Conservation (phyloP, 2,329 filamentous ascomycete genomes). For the Monosporascus sp. region DNA sequence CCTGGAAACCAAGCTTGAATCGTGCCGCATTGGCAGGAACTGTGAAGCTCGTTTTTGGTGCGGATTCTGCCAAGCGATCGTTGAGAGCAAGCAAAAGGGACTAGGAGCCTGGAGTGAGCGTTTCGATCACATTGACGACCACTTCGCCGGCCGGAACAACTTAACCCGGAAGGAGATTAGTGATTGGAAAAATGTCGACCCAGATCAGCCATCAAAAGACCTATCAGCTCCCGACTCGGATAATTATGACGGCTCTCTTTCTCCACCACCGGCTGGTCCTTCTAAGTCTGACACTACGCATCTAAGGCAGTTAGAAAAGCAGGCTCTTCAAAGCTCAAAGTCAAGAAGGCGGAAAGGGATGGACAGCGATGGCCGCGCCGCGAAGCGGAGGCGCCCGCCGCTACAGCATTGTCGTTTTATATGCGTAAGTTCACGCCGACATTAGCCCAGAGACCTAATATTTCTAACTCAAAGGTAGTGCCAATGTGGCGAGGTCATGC, state of each 20-base stretch:
- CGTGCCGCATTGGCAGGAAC: conserved; percentile 58
- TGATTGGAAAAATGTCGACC: conserved; percentile 47
- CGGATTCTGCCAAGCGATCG: conserved; percentile 64
- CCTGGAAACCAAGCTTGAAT: conserved; percentile 41
- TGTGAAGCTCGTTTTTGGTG: conserved; percentile 74
- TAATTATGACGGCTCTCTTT: conserved; percentile 10
- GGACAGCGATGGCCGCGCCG: neutral
- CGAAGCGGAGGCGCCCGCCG: conserved; percentile 10
- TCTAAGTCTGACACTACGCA: neutral
- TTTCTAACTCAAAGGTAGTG: conserved; percentile 14
- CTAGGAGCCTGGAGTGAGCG: conserved; percentile 51
- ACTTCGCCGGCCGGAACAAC: conserved; percentile 51
- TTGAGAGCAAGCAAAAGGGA: conserved; percentile 45
- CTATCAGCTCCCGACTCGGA: conserved; percentile 11
- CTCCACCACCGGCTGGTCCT: conserved; percentile 6
- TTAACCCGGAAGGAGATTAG: conserved; percentile 37
- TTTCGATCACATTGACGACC: conserved; percentile 69
- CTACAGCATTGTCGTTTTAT: neutral
- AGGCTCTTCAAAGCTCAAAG: conserved; percentile 2
- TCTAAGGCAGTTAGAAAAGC: neutral
- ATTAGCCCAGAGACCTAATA: neutral
- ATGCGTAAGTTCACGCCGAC: conserved; percentile 11
- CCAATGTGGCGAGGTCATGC: conserved; percentile 14
- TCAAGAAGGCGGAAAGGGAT: conserved; percentile 19
- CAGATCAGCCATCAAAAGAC: conserved; percentile 11